A percentile compares a stretch with the other conserved stretches of the same genome.
phyloP scores from a whole-genome alignment of 164 flowering plant genomes.

The Macadamia tetraphylla region DNA sequence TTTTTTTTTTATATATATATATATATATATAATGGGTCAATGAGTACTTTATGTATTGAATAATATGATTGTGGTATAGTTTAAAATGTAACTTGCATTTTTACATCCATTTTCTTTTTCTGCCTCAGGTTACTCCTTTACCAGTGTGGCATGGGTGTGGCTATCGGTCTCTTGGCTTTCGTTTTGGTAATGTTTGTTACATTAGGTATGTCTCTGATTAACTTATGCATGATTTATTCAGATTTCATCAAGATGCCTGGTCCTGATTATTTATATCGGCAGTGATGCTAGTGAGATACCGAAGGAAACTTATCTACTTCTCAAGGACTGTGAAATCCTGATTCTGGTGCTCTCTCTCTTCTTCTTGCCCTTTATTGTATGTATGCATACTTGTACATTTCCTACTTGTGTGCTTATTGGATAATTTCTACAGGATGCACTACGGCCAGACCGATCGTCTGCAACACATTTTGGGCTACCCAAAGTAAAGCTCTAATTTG shows the following conservation, averaged over 20 bases:
- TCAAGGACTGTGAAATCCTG: conserved; percentile 70
- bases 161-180: conserved; percentile 92
- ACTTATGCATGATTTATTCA: neutral
- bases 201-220: conserved; percentile 51
- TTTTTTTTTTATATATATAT: no score
- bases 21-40: no score
- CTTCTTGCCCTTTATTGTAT: conserved; percentile 10
- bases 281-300: conserved; percentile 97
- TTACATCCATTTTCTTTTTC: conserved; percentile 1
- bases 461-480: conserved; percentile 94
- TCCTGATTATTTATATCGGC: conserved; percentile 14
- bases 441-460: conserved; percentile 88
- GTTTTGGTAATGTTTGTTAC: conserved; percentile 88
- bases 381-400: neutral
- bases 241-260: neutral
- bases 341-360: conserved; percentile 45
- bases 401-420: conserved; percentile 3
- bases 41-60: no score
- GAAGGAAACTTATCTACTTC: conserved; percentile 80
- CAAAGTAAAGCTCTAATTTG: conserved; percentile 34
- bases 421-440: conserved; percentile 58
- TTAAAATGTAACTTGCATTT: no score
- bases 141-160: conserved; percentile 94
- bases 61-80: no score
- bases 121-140: conserved; percentile 74